These are phyloP conservation scores for Pleurotus giganteus DNA, from an alignment of 768 basidiomycete species.

Conservation along the genomic window DNA sequence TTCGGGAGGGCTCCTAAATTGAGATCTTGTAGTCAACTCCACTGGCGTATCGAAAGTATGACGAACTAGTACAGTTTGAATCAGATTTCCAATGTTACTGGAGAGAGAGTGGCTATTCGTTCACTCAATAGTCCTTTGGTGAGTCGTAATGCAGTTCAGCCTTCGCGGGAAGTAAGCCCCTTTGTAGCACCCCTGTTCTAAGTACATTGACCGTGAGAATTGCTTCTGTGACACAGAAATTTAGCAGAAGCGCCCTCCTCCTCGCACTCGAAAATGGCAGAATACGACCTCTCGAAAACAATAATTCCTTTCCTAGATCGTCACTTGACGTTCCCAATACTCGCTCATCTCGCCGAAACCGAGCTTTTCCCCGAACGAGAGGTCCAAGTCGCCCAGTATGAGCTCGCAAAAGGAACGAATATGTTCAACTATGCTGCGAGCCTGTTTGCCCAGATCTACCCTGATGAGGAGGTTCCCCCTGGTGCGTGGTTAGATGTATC, in stretches of 20 bases:
- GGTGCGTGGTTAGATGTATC: constrained; percentile 40
- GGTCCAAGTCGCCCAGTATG: constrained; percentile 90
- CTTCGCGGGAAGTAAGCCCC: background rate
- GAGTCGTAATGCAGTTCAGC: too few species aligned
- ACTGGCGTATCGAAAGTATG: too few species aligned
- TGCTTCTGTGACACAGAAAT: background rate
- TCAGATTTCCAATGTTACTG: too few species aligned
- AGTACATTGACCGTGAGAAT: background rate
- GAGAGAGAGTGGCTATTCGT: too few species aligned
- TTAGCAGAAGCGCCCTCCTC: background rate
- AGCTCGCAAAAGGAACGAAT: constrained; percentile 95
- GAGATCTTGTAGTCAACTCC: too few species aligned
- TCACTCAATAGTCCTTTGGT: too few species aligned
- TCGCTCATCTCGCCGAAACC: constrained; percentile 80
- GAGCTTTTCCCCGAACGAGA: constrained; percentile 77
- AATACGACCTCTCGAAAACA: constrained; percentile 88
- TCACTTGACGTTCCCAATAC: constrained; percentile 90
- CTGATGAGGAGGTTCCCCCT: constrained; percentile 64
- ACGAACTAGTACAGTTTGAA: too few species aligned
- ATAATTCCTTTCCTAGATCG: constrained; percentile 92
- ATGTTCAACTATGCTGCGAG: constrained; percentile 94
- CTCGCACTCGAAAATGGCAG: constrained; percentile 56
- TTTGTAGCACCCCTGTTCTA: background rate
- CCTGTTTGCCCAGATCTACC: constrained; percentile 77
- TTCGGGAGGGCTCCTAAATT: too few species aligned